These are phyloP conservation scores for Penicillium riverlandense DNA, from an alignment of 495 filamentous ascomycete species.

Conservation along the genomic window DNA sequence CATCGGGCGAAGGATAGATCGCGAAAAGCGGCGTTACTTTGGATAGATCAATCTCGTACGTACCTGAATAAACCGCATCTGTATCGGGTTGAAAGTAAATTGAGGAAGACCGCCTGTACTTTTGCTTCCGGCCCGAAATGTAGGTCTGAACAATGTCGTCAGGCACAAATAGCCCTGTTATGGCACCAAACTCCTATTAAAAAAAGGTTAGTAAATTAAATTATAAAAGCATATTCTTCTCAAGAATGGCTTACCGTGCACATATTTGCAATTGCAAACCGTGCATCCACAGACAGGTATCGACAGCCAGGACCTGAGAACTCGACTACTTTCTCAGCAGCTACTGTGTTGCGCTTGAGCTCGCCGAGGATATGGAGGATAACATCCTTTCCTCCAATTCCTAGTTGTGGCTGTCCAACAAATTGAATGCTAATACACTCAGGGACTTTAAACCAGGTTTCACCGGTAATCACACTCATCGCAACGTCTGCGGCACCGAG, in stretches of 20 bases:
- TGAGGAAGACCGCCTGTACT: conserved; percentile 16
- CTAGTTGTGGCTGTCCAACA: conserved; percentile 16
- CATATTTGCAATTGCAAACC: conserved; percentile 41
- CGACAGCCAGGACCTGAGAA: conserved; percentile 28
- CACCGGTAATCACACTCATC: conserved; percentile 29
- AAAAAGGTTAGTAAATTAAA: not conserved
- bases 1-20: conserved; percentile 29
- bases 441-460: conserved; percentile 36
- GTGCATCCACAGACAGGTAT: conserved; percentile 28
- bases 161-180: conserved; percentile 32
- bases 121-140: conserved; percentile 16
- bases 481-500: conserved; percentile 36
- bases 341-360: conserved; percentile 36
- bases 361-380: conserved; percentile 33
- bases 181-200: conserved; percentile 32
- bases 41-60: conserved; percentile 25
- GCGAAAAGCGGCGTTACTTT: conserved; percentile 29
- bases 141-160: conserved; percentile 24
- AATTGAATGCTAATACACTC: conserved; percentile 27
- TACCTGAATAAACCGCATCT: conserved; percentile 25
- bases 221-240: not conserved
- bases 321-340: conserved; percentile 33
- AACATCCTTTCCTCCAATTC: conserved; percentile 35
- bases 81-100: conserved; percentile 27
- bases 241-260: conserved; percentile 16